Base-by-base conservation (phyloP, 805 yeast species). In the Kockiozyma suomiensis region DNA sequence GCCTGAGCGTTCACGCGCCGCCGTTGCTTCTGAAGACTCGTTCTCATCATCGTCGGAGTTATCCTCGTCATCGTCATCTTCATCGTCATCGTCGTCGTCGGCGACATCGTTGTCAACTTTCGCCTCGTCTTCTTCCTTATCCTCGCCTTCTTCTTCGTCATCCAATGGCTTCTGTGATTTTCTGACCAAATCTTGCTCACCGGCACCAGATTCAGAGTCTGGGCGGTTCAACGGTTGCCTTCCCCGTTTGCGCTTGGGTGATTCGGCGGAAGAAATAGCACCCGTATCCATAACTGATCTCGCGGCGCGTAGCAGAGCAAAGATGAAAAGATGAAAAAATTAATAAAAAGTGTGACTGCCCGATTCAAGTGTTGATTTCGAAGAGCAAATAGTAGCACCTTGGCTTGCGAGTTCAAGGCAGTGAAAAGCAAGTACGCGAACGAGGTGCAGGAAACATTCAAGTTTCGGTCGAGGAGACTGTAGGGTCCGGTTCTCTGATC, bases 41-140 rank as follows among this genome's bases (percentile, higher is more conserved):
- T 19, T 40, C 38, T 40, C 38, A 21, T 35, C 49, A 4, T 33
- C 50, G 21, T 46, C 32, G 40, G 42, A 37, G 19, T 40, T 33
- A 15, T 68, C 73, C 17, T 68, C 76, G 25, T 65, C 70, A 19
- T 53, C 61, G 17, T 53, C 59, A 2, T 60, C 67, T 6, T 51
- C 66, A 13, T 62, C 65, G 25, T 57, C 69, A 30, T 30, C n/a
- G n/a, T n/a, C n/a, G 17, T 67, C 70, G 8, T 59, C 67, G 2
- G 52, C 60, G 23, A 56, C 66, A n/a, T 64, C 67, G 19, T 61
- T 69, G 25, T 69, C 72, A 17, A 69, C 72, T 15, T 69, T 70
- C 21, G 69, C 70, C n/a, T 68, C 70, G 21, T 63, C 68, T 23
- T 57, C 62, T 7, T 51, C 60, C 5, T 50, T 64, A 5, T 55